Conservation (phyloP, 176 grass and related monocot genomes). For the Carex kokanica region DNA sequence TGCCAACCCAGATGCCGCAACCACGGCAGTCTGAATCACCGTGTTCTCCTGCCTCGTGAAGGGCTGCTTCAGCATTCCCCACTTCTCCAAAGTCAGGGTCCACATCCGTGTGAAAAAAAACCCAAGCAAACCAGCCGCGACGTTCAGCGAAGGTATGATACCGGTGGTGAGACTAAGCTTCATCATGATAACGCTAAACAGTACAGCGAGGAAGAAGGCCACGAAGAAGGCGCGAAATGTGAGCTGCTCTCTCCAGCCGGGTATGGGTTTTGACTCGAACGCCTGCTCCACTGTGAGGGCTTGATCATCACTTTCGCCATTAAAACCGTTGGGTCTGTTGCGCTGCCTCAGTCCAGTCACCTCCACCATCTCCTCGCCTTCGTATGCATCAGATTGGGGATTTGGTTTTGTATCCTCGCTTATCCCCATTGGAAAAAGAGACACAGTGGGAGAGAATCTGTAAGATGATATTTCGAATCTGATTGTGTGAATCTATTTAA, state of each 20-base stretch:
- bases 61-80: constrained; percentile 32
- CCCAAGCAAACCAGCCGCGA: constrained; percentile 39
- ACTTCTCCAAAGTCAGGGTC: constrained; percentile 28
- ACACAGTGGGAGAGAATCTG: not conserved
- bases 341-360: not conserved
- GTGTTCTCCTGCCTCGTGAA: constrained; percentile 60
- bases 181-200: constrained; percentile 37
- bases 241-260: constrained; percentile 65
- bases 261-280: constrained; percentile 42
- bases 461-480: not conserved
- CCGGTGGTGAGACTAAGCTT: constrained; percentile 41
- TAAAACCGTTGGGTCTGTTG: not conserved
- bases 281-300: constrained; percentile 22
- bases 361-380: constrained; percentile 8
- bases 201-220: constrained; percentile 46
- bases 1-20: constrained; percentile 34
- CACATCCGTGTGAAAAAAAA: constrained; percentile 41
- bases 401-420: not conserved
- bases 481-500: not conserved
- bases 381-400: not conserved
- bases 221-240: constrained; percentile 60
- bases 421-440: not conserved
- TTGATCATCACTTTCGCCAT: not conserved
- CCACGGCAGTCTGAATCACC: constrained; percentile 61
- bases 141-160: constrained; percentile 40